These are phyloP conservation scores for Ensete glaucum DNA, from an alignment of 176 grass and related monocot species.

Conservation along the genomic window DNA sequence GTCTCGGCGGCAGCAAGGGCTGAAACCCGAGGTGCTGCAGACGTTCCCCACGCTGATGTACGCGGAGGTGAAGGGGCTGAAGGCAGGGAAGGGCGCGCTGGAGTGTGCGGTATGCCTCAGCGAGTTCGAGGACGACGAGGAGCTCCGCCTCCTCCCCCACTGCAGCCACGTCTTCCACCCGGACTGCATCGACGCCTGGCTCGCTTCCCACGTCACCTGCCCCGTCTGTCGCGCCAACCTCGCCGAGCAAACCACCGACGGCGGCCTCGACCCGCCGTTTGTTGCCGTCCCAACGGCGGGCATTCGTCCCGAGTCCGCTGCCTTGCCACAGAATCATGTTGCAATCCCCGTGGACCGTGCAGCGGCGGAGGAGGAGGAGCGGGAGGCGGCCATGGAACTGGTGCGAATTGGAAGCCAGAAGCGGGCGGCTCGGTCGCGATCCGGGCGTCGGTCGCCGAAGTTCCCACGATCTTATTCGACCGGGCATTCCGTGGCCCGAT, in stretches of 20 bases:
- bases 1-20: conserved; percentile 38
- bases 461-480: conserved; percentile 72
- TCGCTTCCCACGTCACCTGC: conserved; percentile 69
- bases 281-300: not conserved
- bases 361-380: conserved; percentile 32
- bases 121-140: conserved; percentile 91
- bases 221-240: conserved; percentile 80
- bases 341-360: conserved; percentile 36
- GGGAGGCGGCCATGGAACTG: conserved; percentile 53
- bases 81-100: conserved; percentile 53
- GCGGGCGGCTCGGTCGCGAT: conserved; percentile 44
- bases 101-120: conserved; percentile 92
- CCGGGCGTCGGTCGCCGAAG: conserved; percentile 25
- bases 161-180: conserved; percentile 83
- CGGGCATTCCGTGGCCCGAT: conserved; percentile 47
- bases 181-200: conserved; percentile 86
- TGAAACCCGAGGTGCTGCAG: conserved; percentile 44
- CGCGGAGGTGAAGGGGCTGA: conserved; percentile 79
- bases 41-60: conserved; percentile 68
- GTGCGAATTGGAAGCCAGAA: conserved; percentile 50
- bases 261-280: not conserved
- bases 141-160: conserved; percentile 61
- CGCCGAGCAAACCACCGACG: not conserved
- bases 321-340: conserved; percentile 30
- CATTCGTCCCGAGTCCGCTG: no score